Evolutionary conservation across 176 grass and related monocot species (phyloP), one percentile per base, ranked within the genome.

Genomic region (Olyra latifolia): DNA sequence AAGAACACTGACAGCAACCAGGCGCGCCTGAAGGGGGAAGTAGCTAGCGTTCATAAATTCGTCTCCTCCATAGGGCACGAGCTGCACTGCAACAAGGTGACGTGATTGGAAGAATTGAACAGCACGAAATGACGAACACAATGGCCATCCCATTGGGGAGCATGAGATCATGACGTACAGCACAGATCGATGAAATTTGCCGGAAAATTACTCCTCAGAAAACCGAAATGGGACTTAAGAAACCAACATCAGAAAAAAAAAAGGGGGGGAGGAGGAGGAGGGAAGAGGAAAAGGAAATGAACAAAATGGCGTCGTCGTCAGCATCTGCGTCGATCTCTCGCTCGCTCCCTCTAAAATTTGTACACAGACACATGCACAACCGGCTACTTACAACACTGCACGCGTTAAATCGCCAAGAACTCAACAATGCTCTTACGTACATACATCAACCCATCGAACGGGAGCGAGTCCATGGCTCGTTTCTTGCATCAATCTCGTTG

Each of bases 341-440:
- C 40, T 57, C 44, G 15, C 68, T 32, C 16, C 30, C 81, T 76
- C 59, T 80, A 2, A 2, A 4, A 35, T 35, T 35, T 35, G 28
- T 48, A 57, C 75, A 84, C 52, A 40, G 5, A 35, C 32, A 35
- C 32, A 63, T 16, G 69, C n/a, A 80, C n/a, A n/a, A 69, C 6
- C n/a, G 39, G 77, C 50, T 76, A 81, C 17, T 29, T 89, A 85
- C 86, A 78, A 32, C 42, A 78, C 19, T 17, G 66, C 69, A 60
- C 45, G 48, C 7, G 35, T 71, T 19, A 24, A 14, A 71, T 47
- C 47, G 65, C 47, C 64, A 81, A 81, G 82, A 85, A 85, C 77
- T 23, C 44, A 40, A 42, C 75, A 54, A 75, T 80, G 69, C 6
- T 74, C 24, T 74, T 68, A 38, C 50, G 41, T 78, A 50, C 24